Base-by-base conservation (phyloP, 2,329 filamentous ascomycete species). In the Hymenoscyphus scutula region DNA sequence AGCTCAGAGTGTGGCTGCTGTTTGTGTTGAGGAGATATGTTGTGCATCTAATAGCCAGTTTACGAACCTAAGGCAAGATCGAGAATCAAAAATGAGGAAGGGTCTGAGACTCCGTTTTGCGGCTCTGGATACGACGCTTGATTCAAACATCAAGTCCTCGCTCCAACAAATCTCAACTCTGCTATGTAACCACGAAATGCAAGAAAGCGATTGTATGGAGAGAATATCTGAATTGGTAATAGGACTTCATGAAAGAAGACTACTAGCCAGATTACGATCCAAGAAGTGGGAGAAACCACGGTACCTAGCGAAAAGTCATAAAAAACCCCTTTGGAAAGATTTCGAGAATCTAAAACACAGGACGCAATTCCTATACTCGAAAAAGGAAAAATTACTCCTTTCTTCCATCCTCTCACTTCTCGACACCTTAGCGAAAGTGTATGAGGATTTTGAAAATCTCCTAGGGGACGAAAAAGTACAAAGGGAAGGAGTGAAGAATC, bases 11-110 rank as follows among this genome's bases (percentile, higher is more conserved):
- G 70, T 74, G 6, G 68, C 72, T 34, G 73, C 73, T 7, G 71
- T 71, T 32, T 71, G 73, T 53, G 57, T 75, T 3, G 72, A 74
- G 61, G 69, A 74, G 56, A 25, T 65, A n/a, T n/a, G n/a, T n/a
- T n/a, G n/a, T n/a, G n/a, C n/a, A n/a, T n/a, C n/a, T n/a, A n/a
- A n/a, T n/a, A n/a, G n/a, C n/a, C n/a, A n/a, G n/a, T n/a, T n/a
- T n/a, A n/a, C n/a, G n/a, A n/a, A n/a, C n/a, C n/a, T n/a, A n/a
- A n/a, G n/a, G n/a, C n/a, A n/a, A n/a, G n/a, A n/a, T n/a, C n/a
- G n/a, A n/a, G n/a, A n/a, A n/a, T n/a, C n/a, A 10, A 23, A 48
- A 48, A 7, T 7, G 2, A 48, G 32, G 32, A 48, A 25, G 1
- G 23, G 62, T 15, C 56, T 70, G 15, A 67, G 61, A 3, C 51